Conservation (phyloP, 2,329 filamentous ascomycete species). For the Coniochaeta sp. region DNA sequence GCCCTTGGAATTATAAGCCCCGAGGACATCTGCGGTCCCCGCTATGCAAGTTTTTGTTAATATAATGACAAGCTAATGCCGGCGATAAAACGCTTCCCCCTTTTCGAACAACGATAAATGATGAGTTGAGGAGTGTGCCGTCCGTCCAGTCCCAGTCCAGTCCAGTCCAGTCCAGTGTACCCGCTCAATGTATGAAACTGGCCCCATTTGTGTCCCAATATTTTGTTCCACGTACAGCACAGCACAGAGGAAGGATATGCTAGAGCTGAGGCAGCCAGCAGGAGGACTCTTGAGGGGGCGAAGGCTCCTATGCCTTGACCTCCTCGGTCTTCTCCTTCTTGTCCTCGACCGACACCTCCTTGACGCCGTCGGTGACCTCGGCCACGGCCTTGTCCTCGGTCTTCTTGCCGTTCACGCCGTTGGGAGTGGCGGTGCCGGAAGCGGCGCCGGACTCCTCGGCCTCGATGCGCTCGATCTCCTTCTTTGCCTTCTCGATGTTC, state of each 20-base stretch:
- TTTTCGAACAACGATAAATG: neutral
- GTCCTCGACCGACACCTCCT: conserved; percentile 45
- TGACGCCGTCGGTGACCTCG: conserved; percentile 42
- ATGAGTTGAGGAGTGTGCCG: neutral
- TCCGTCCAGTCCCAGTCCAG: neutral
- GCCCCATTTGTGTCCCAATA: neutral
- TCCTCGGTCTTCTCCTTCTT: conserved; percentile 29
- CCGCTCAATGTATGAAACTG: too few relatives aligned
- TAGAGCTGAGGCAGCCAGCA: neutral
- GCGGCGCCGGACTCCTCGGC: conserved; percentile 49
- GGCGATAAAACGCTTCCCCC: neutral
- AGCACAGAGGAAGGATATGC: neutral
- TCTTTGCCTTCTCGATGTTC: conserved; percentile 96
- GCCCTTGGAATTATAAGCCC: neutral
- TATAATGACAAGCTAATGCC: neutral
- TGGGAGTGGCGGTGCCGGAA: conserved; percentile 28
- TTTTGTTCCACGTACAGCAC: neutral
- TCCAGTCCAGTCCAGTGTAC: too few relatives aligned
- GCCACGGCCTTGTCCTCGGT: conserved; percentile 41
- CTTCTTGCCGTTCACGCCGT: conserved; percentile 38
- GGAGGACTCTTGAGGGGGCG: neutral
- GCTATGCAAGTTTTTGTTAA: neutral
- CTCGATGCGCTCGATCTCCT: conserved; percentile 87
- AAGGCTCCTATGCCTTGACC: conserved; percentile 19
- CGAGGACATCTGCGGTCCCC: neutral